Base-by-base conservation (phyloP, 2,329 filamentous ascomycete genomes). In the Xylariaceae sp. region DNA sequence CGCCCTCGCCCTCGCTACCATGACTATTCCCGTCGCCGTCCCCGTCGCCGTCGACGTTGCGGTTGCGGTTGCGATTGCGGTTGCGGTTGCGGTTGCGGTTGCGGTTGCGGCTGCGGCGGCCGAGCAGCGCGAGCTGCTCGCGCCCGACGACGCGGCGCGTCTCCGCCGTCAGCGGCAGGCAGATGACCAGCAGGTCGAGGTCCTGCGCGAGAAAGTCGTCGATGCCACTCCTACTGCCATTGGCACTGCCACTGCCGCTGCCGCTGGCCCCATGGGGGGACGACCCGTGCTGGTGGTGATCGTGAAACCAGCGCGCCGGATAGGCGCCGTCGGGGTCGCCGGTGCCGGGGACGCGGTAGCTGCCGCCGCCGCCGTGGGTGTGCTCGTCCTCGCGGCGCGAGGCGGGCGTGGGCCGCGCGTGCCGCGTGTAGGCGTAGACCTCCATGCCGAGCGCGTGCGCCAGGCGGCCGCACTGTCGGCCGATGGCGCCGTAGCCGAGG, bases 361-460 rank as follows among this genome's bases (percentile, higher is more conserved):
- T 73, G n/a, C n/a, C n/a, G n/a, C n/a, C n/a, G n/a, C n/a, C n/a
- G n/a, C n/a, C n/a, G n/a, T n/a, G n/a, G n/a, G n/a, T n/a, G n/a
- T n/a, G n/a, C n/a, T n/a, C n/a, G 5, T 55, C 52, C 51, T 84
- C 78, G 28, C 53, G 58, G 30, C 68, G 69, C 10, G 70, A 74
- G 38, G 73, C 74, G 0, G 70, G 61, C 1, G 79, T 82, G 5
- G 61, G 45, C 22, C 75, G 72, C 2, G 75, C 69, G 2, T 64
- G 67, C 2, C 76, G 76, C 3, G 80, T 84, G 56, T 77, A 82
- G 1, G 80, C 80, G 41, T 80, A 62, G 1, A 85, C 71, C 26
- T 73, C 64, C 70, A 80, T 78, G 10, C 78, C 79, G 47, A 80
- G 54, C 5, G 72, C 69, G 9, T 61, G 63, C 6, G 68, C 67